Percentiles rank a stretch among this genome's conserved stretches.
Evolutionary conservation across 164 flowering plant species (phyloP).

Genomic region (Annona squamosa): DNA sequence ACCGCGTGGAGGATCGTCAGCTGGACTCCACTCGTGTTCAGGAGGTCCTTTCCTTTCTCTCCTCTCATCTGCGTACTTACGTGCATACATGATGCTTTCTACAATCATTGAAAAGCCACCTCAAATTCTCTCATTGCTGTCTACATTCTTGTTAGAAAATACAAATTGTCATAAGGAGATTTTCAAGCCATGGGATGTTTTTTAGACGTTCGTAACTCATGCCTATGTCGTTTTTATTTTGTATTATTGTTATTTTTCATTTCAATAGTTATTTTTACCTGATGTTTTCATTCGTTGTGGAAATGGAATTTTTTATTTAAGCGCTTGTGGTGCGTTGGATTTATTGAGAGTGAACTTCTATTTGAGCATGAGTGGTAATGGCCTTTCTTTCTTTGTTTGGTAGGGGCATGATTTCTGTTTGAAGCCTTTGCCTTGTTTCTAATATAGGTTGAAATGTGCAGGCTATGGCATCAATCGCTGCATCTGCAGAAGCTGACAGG

Average conservation of each 20-base stretch:
- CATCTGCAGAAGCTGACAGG: constrained; percentile 78
- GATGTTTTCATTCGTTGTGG: not conserved
- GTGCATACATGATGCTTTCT: not conserved
- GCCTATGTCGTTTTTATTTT: not conserved
- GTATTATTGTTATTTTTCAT: not conserved
- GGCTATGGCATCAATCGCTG: constrained; percentile 99
- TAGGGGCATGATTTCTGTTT: not conserved
- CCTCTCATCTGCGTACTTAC: not conserved
- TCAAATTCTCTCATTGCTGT: not conserved
- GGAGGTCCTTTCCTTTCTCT: constrained; percentile 34
- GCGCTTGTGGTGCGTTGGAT: not conserved
- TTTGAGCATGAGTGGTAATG: not conserved
- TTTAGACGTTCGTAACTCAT: not conserved
- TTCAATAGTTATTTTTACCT: not conserved
- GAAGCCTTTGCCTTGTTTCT: not conserved
- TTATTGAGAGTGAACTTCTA: not conserved
- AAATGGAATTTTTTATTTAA: too few species aligned
- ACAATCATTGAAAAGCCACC: not conserved
- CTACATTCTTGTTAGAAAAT: not conserved
- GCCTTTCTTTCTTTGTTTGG: not conserved
- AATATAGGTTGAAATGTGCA: constrained; percentile 15
- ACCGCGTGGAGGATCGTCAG: constrained; percentile 97
- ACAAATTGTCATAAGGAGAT: not conserved
- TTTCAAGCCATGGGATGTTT: not conserved
- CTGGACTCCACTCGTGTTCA: constrained; percentile 87